Base-by-base conservation (phyloP, 2,329 filamentous ascomycete genomes). In the Mycosphaerella sp. region DNA sequence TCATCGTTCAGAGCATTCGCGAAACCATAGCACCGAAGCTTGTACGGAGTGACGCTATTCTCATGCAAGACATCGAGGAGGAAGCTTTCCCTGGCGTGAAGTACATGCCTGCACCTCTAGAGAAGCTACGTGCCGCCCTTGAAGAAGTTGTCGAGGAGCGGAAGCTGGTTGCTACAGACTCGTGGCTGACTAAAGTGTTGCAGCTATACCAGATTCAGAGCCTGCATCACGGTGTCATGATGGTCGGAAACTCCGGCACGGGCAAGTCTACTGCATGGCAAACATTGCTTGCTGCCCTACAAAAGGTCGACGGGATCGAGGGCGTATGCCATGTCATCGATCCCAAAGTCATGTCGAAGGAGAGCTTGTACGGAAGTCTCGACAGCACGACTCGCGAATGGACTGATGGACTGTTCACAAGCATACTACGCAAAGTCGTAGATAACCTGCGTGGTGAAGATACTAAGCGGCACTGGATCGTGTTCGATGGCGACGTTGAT, bases 331-430 rank as follows among this genome's bases (percentile, higher is more conserved):
- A 99, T 66, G 87, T 98, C 50, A 98, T 99, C 62, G 93, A 99
- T 70, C 94, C 91, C 36, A 99, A 99, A 74, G 94, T 98, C 70
- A 98, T 99, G 93, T 95, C 90, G 46, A 99, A 99, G 72, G 93
- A 99, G 72, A 87, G 88, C 18, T 76, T 99, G 3, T 99, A 98
- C 65, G 93, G 93, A 66, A 96, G 84, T 62, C 79, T 99, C 43
- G 93, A 99, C 69, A 90, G 88, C 52, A 99, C 93, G 2, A 99
- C 93, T 1, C 84, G 93, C 63, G 93, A 99, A 71, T 99, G 93
- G 93, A 98, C 93, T 0, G 94, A 99, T 64, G 93, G 93, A 70
- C 78, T 99, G 9, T 98, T 98, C 68, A 99, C 93, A 7, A 95
- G 91, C 68, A 98, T 96, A 59, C 76, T 99, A 37, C 85, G 93